phyloP scores from a whole-genome alignment of 2,329 filamentous ascomycete species.

The Diaporthe sp. region DNA sequence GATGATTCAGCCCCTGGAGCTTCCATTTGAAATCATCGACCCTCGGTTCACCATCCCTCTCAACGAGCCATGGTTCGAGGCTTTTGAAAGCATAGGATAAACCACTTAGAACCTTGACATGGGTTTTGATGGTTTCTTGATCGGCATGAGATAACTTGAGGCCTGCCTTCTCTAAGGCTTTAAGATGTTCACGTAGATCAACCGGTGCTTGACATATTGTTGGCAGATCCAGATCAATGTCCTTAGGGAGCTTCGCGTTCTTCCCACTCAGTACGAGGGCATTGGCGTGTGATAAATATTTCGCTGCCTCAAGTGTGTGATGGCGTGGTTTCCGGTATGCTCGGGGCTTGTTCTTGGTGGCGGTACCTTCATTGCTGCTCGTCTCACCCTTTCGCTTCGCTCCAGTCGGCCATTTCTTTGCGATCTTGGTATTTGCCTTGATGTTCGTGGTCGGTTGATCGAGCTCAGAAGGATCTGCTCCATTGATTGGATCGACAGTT shows the following conservation, averaged over 20 bases:
- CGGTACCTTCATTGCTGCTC: not conserved
- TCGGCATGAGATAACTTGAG: not conserved
- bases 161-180: not conserved
- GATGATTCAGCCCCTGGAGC: not conserved
- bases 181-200: not conserved
- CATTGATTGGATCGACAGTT: too few species aligned
- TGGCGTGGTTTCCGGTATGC: not conserved
- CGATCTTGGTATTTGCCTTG: not conserved
- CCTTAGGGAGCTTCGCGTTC: not conserved
- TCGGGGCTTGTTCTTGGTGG: not conserved
- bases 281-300: not conserved
- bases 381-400: not conserved
- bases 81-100: not conserved
- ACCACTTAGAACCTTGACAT: not conserved
- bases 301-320: too few species aligned
- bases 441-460: not conserved
- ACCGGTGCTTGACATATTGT: not conserved
- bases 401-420: not conserved
- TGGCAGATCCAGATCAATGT: not conserved
- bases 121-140: not conserved
- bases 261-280: not conserved
- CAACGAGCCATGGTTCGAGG: not conserved
- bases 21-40: not conserved
- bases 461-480: not conserved
- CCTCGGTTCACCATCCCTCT: not conserved